Percentiles rank a stretch among this genome's conserved stretches.
phyloP scores from a whole-genome alignment of 139 green algal species.

The Chlorella sp. region DNA sequence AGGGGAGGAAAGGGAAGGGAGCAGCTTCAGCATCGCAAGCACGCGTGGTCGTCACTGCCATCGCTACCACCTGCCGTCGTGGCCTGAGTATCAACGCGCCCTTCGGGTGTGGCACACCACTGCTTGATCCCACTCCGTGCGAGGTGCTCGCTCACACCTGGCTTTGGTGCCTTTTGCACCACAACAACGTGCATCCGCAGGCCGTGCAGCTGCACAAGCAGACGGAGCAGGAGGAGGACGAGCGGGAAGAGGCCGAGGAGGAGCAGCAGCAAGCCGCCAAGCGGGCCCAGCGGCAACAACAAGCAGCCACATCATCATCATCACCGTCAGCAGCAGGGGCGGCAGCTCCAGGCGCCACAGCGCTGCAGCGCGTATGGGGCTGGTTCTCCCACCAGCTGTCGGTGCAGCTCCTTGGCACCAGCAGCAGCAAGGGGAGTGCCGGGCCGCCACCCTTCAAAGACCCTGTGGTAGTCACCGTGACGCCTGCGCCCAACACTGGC shows the following conservation, averaged over 20 bases:
- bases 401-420: no score
- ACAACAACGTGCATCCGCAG: not conserved
- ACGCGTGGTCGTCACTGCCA: not conserved
- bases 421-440: no score
- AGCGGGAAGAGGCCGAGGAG: not conserved
- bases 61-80: not conserved
- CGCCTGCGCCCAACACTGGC: no score
- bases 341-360: no score
- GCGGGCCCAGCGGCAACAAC: no score
- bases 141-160: not conserved
- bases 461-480: no score
- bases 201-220: not conserved
- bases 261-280: no score
- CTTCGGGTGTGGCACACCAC: not conserved
- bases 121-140: not conserved
- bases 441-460: no score
- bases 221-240: not conserved
- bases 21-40: not conserved
- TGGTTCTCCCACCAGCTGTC: no score
- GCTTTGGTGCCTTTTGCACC: not conserved
- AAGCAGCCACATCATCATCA: no score
- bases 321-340: no score
- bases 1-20: not conserved
- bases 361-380: no score
- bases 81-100: not conserved